phyloP scores from a whole-genome alignment of 2,329 filamentous ascomycete species.

The Mycocentrospora acerina region DNA sequence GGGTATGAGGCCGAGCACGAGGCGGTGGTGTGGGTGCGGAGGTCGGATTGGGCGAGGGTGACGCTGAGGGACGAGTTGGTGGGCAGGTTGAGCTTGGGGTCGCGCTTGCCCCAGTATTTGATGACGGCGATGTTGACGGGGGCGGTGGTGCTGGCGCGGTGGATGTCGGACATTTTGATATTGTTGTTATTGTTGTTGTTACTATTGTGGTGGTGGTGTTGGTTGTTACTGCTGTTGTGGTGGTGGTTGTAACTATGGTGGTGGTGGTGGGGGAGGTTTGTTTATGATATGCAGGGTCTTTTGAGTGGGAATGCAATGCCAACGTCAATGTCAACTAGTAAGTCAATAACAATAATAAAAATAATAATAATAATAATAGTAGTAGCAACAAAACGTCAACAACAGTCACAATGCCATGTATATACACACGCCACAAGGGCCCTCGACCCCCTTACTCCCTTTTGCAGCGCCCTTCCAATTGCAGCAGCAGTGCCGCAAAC shows the following conservation, averaged over 20 bases:
- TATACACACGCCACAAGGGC: too few species aligned
- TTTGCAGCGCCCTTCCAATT: too few species aligned
- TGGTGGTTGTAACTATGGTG: constrained; percentile 11
- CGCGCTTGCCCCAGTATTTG: constrained; percentile 99
- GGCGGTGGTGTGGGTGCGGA: constrained; percentile 94
- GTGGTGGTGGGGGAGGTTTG: constrained; percentile 23
- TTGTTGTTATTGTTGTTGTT: constrained; percentile 1
- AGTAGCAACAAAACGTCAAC: too few species aligned
- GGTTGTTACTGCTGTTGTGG: constrained; percentile 6
- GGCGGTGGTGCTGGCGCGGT: constrained; percentile 92
- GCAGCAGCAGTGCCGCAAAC: too few species aligned
- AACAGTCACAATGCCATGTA: too few species aligned
- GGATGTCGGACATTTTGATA: constrained; percentile 57
- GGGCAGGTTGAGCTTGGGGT: constrained; percentile 89
- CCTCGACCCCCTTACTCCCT: too few species aligned
- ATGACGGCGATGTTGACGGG: constrained; percentile 98
- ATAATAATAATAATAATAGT: too few species aligned
- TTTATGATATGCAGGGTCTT: constrained; percentile 37
- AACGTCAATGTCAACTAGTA: too few species aligned
- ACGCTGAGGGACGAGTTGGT: constrained; percentile 98
- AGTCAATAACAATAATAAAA: too few species aligned
- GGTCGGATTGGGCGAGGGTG: constrained; percentile 88
- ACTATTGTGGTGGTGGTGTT: constrained; percentile 1
- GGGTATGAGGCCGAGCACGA: constrained; percentile 77
- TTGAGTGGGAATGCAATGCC: too few species aligned